Conservation (phyloP, 306 rosid species). For the Echinosophora koreensis region DNA sequence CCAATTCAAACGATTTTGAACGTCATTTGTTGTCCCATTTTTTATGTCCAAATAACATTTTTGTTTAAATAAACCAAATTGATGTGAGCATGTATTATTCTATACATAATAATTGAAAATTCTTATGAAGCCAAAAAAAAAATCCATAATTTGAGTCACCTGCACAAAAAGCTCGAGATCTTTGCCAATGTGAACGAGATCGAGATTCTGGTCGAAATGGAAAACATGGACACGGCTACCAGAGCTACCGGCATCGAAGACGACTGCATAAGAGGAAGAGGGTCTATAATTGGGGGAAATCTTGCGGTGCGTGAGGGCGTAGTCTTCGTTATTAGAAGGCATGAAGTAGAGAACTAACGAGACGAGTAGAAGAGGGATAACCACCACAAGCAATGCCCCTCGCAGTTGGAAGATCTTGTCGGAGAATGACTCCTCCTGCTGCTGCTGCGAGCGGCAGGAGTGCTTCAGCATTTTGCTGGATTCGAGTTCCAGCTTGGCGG, state of each 20-base stretch:
- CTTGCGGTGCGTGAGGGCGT: conserved; percentile 63
- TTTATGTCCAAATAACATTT: no score
- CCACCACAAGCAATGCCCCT: conserved; percentile 71
- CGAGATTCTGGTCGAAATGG: conserved; percentile 72
- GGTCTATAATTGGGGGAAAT: conserved; percentile 57
- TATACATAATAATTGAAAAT: no score
- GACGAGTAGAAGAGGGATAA: conserved; percentile 76
- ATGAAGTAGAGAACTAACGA: conserved; percentile 66
- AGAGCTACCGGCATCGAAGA: conserved; percentile 97
- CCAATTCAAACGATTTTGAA: no score
- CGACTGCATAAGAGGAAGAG: conserved; percentile 68
- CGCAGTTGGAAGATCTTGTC: conserved; percentile 81
- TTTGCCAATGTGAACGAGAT: conserved; percentile 89
- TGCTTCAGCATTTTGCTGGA: conserved; percentile 87
- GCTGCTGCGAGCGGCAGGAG: conserved; percentile 41
- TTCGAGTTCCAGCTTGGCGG: conserved; percentile 62
- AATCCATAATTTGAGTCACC: conserved; percentile 43
- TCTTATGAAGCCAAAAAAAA: no score
- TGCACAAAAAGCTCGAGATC: conserved; percentile 88
- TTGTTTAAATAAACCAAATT: no score
- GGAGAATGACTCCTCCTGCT: conserved; percentile 71
- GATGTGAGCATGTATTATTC: no score
- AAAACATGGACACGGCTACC: conserved; percentile 99
- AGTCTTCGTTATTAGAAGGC: conserved; percentile 66
- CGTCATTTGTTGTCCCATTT: no score